These are phyloP conservation scores for Amphichorda felina DNA, from an alignment of 2,329 filamentous ascomycete genomes.

Conservation along the genomic window DNA sequence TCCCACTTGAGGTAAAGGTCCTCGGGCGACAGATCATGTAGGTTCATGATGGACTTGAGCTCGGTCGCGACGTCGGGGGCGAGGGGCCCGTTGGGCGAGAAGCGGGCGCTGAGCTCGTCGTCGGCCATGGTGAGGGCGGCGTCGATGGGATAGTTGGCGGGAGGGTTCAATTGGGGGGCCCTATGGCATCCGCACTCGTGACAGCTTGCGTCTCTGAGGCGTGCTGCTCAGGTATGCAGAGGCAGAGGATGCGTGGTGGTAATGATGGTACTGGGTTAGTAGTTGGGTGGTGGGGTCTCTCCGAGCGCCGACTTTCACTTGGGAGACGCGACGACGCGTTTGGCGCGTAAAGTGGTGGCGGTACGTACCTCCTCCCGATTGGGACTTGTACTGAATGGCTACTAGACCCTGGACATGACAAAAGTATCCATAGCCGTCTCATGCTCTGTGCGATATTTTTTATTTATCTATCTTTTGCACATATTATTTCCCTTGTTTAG, in stretches of 20 bases:
- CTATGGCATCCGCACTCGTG: neutral
- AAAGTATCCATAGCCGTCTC: too few species aligned
- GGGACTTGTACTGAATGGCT: too few species aligned
- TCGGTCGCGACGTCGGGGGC: conserved; percentile 70
- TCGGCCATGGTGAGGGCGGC: conserved; percentile 20
- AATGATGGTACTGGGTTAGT: neutral
- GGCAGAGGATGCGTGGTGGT: neutral
- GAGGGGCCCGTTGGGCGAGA: conserved; percentile 35
- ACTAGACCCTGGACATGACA: too few species aligned
- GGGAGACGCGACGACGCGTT: neutral
- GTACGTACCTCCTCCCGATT: too few species aligned
- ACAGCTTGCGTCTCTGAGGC: neutral
- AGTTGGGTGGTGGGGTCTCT: too few species aligned
- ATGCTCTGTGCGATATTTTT: too few species aligned
- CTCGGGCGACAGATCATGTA: conserved; percentile 70
- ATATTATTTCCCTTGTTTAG: too few species aligned
- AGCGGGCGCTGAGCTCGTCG: conserved; percentile 19
- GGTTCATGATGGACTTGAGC: conserved; percentile 72
- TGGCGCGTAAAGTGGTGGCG: conserved; percentile 2
- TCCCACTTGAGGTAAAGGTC: conserved; percentile 99
- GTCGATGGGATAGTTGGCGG: too few species aligned
- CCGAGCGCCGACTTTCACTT: too few species aligned
- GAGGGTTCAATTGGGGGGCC: neutral
- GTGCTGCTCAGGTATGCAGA: neutral
- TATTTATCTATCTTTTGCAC: too few species aligned